Evolutionary conservation across 108 stramenopile genomes (phyloP).

Genomic region (Nitzschia sp.): DNA sequence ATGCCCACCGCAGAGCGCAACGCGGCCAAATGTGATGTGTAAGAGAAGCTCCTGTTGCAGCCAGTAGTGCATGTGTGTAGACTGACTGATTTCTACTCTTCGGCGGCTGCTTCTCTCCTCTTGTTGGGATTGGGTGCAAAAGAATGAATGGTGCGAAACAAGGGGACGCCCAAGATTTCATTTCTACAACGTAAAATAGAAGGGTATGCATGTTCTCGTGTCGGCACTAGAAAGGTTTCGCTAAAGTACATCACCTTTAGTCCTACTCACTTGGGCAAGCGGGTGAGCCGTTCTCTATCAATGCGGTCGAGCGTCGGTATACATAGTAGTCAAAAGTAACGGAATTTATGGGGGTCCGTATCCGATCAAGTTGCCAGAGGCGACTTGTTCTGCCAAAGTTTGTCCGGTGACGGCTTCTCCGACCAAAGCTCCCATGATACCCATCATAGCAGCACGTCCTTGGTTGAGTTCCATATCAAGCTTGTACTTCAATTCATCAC

Average conservation of each 20-base stretch:
- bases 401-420: conserved; percentile 72
- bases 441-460: conserved; percentile 92
- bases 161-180: no score
- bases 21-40: no score
- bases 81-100: no score
- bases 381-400: conserved; percentile 89
- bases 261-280: not conserved
- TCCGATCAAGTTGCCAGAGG: conserved; percentile 91
- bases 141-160: no score
- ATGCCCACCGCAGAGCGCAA: no score
- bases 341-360: conserved; percentile 13
- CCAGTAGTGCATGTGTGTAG: no score
- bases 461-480: conserved; percentile 87
- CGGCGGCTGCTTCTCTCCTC: no score
- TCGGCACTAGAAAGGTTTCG: not conserved
- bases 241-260: not conserved
- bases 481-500: conserved; percentile 49
- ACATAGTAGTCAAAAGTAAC: not conserved
- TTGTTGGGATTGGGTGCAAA: no score
- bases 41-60: no score
- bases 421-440: conserved; percentile 88
- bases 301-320: conserved; percentile 1
- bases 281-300: not conserved
- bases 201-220: no score
- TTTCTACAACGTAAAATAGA: no score